Conservation (phyloP, 441 rosid species). For the Arabidopsis hybrid region DNA sequence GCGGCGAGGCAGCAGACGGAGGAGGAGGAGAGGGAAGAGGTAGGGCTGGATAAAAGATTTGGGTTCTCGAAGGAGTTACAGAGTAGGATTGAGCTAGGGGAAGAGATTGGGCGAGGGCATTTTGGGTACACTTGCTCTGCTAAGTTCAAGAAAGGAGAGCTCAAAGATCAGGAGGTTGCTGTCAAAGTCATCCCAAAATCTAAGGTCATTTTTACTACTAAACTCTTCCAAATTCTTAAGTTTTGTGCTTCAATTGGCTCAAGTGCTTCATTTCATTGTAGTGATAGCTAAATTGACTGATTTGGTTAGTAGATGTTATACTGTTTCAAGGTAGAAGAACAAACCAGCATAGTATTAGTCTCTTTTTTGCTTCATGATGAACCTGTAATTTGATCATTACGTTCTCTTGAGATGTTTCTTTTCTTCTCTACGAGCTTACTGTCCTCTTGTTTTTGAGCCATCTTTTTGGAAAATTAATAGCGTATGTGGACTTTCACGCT, state of each 20-base stretch:
- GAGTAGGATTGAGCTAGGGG: slow-evolving; percentile 74
- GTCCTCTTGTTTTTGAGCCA: slow-evolving; percentile 24
- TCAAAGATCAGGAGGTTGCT: slow-evolving; percentile 84
- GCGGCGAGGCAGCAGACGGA: slow-evolving; percentile 35
- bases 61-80: slow-evolving; percentile 85
- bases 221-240: background rate
- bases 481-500: slow-evolving; percentile 27
- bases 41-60: slow-evolving; percentile 80
- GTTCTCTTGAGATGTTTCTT: slow-evolving; percentile 21
- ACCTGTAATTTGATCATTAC: background rate
- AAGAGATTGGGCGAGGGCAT: slow-evolving; percentile 96
- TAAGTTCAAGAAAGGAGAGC: slow-evolving; percentile 84
- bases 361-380: background rate
- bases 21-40: slow-evolving; percentile 57
- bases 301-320: slow-evolving; percentile 10
- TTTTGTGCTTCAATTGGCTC: background rate
- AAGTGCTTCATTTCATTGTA: background rate
- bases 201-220: slow-evolving; percentile 55
- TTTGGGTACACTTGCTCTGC: slow-evolving; percentile 98
- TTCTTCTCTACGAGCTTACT: slow-evolving; percentile 31
- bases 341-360: background rate
- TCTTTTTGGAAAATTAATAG: slow-evolving; percentile 21
- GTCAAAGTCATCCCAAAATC: slow-evolving; percentile 93
- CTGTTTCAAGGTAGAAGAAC: slow-evolving; percentile 18
- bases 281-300: slow-evolving; percentile 18